Percentiles rank a stretch among this genome's conserved stretches.
These are phyloP conservation scores for Emericellopsis terricola DNA, from an alignment of 495 filamentous ascomycete genomes.

Conservation along the genomic window DNA sequence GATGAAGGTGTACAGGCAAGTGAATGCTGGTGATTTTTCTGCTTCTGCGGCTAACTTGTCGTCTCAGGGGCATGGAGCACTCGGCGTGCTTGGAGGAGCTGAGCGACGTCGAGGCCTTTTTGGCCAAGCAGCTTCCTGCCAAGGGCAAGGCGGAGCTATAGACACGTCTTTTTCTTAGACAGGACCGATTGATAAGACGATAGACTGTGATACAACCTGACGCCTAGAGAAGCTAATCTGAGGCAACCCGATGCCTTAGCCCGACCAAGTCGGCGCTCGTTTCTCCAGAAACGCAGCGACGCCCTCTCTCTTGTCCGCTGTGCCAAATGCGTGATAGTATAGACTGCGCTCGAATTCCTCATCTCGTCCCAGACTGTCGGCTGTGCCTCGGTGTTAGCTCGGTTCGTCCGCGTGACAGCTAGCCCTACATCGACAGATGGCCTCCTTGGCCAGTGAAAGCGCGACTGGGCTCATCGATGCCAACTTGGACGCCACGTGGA, in stretches of 20 bases:
- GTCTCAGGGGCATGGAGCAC: constrained; percentile 42
- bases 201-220: too few relatives aligned
- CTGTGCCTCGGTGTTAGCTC: too few relatives aligned
- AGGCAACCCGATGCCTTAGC: too few relatives aligned
- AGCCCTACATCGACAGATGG: constrained; percentile 2
- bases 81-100: constrained; percentile 60
- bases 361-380: constrained; percentile 4
- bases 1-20: constrained; percentile 54
- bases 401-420: too few relatives aligned
- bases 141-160: constrained; percentile 13
- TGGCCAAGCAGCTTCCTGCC: constrained; percentile 38
- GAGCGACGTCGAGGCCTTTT: constrained; percentile 57
- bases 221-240: too few relatives aligned
- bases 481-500: constrained; percentile 1
- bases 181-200: too few relatives aligned
- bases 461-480: constrained; percentile 2
- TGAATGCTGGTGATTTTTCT: constrained; percentile 4
- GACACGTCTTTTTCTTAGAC: too few relatives aligned
- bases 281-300: constrained; percentile 5
- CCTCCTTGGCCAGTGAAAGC: constrained; percentile 4
- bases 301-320: constrained; percentile 2
- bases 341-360: constrained; percentile 4
- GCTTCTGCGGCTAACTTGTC: background rate
- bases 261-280: background rate
- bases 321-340: constrained; percentile 4